Percentiles rank a stretch among this genome's conserved stretches.
phyloP scores from a whole-genome alignment of 129 eudicot species.

The Helianthus annuus region HanXRQr2.0-SUNRISE NC_035447.2:50311869-50312368 shows the following conservation, averaged over 20 bases:
- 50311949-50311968: slow-evolving; percentile 54
- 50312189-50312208: not conserved
- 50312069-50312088: slow-evolving; percentile 55
- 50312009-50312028: slow-evolving; percentile 46
- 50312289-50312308: not conserved
- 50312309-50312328: not conserved
- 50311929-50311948: slow-evolving; percentile 42
- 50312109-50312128: slow-evolving; percentile 19
- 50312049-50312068: slow-evolving; percentile 41
- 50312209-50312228: slow-evolving; percentile 9
- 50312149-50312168: slow-evolving; percentile 30
- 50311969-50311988: slow-evolving; percentile 46
- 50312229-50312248: not conserved
- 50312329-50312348: not conserved
- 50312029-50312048: slow-evolving; percentile 44
- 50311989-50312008: slow-evolving; percentile 43
- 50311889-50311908: slow-evolving; percentile 11
- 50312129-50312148: slow-evolving; percentile 29
- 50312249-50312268: not conserved
- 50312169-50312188: slow-evolving; percentile 32
- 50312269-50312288: not conserved
- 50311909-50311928: slow-evolving; percentile 24
- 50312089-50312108: slow-evolving; percentile 55
- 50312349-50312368: not conserved
- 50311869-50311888: not conserved